These are phyloP conservation scores for Thyridium curvatum DNA, from an alignment of 2,329 filamentous ascomycete species.

Conservation along the genomic window DNA sequence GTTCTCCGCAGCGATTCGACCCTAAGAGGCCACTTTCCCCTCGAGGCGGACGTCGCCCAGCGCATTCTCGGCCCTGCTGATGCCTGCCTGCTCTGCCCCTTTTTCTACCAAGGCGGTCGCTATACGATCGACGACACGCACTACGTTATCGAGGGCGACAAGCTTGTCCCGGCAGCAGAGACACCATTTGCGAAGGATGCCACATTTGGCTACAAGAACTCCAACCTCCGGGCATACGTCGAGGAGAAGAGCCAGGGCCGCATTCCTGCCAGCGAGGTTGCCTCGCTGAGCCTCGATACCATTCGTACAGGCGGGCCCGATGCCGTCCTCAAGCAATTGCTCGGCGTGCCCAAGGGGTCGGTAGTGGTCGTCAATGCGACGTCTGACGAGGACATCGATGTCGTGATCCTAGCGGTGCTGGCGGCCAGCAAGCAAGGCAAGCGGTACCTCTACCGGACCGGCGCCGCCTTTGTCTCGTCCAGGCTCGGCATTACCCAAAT, in stretches of 20 bases:
- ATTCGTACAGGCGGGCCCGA: conserved; percentile 39
- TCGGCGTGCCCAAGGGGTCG: conserved; percentile 23
- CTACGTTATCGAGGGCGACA: conserved; percentile 47
- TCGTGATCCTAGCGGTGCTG: conserved; percentile 43
- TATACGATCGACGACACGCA: conserved; percentile 52
- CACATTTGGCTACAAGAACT: conserved; percentile 50
- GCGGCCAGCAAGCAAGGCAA: conserved; percentile 21
- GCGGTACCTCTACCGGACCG: conserved; percentile 30
- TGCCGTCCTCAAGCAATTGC: conserved; percentile 32
- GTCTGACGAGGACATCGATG: conserved; percentile 44
- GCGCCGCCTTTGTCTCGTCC: conserved; percentile 36
- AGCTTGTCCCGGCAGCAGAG: conserved; percentile 40
- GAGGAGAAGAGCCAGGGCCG: conserved; percentile 43
- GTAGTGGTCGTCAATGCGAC: conserved; percentile 44
- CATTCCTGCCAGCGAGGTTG: conserved; percentile 29
- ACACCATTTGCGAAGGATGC: conserved; percentile 53
- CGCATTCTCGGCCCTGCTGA: conserved; percentile 41
- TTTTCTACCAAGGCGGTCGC: conserved; percentile 52
- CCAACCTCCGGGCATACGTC: conserved; percentile 45
- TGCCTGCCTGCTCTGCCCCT: conserved; percentile 49
- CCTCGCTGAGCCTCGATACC: conserved; percentile 37
- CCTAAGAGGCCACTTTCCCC: conserved; percentile 80
- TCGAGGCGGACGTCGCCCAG: conserved; percentile 70
- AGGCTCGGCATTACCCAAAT: conserved; percentile 46
- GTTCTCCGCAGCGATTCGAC: conserved; percentile 53